Percentiles rank a stretch among this genome's conserved stretches.
These are phyloP conservation scores for Candida labiduridarum DNA, from an alignment of 1,139 yeast species.

Conservation along the genomic window DNA sequence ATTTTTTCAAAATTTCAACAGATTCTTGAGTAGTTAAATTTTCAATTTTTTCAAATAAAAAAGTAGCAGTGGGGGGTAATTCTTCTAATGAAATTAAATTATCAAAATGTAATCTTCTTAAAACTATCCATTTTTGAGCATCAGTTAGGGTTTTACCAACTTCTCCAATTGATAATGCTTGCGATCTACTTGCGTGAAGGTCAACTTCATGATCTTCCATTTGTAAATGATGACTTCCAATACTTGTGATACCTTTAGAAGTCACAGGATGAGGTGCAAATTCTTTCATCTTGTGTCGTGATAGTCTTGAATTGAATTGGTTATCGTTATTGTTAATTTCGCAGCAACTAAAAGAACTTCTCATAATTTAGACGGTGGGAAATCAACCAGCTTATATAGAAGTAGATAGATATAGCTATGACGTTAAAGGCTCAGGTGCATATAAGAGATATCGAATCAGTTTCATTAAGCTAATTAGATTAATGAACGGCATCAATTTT, in stretches of 20 bases:
- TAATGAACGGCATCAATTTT: no score
- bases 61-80: constrained; percentile 28
- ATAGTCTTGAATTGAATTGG: no score
- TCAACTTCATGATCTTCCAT: constrained; percentile 21
- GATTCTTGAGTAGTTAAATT: constrained; percentile 24
- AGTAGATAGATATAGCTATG: no score
- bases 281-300: neutral
- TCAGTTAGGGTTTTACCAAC: constrained; percentile 28
- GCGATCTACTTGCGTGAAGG: constrained; percentile 23
- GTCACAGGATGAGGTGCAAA: neutral
- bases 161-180: constrained; percentile 25
- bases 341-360: neutral
- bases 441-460: no score
- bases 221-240: constrained; percentile 5
- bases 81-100: constrained; percentile 29
- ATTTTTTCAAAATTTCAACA: constrained; percentile 21
- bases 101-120: constrained; percentile 30
- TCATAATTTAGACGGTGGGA: neutral
- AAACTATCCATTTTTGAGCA: constrained; percentile 29
- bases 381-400: neutral
- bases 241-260: neutral
- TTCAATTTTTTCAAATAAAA: constrained; percentile 34
- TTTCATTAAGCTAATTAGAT: no score
- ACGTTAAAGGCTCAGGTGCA: no score
- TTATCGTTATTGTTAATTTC: no score